phyloP scores from a whole-genome alignment of 116 monocot species.

The Zostera marina region DNA sequence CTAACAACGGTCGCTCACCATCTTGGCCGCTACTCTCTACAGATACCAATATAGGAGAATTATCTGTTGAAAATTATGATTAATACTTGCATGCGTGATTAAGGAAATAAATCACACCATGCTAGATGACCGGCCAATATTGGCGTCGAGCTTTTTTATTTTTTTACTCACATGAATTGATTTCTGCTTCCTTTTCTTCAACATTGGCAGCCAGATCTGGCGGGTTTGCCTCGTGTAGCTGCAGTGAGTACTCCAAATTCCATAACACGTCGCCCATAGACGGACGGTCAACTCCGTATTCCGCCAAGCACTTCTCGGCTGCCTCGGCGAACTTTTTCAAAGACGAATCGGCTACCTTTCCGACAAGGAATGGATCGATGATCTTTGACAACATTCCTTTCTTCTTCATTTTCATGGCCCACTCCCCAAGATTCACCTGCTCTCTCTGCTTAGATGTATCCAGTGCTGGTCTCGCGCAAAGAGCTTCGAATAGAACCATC shows the following conservation, averaged over 20 bases:
- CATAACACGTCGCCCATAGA: constrained; percentile 95
- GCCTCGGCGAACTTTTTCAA: constrained; percentile 68
- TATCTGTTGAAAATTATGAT: no score
- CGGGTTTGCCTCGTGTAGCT: constrained; percentile 55
- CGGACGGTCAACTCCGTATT: constrained; percentile 72
- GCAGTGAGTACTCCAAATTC: constrained; percentile 86
- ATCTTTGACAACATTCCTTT: constrained; percentile 56
- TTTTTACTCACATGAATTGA: no score
- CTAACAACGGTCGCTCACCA: no score
- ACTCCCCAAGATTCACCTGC: constrained; percentile 84
- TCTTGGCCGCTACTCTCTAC: no score
- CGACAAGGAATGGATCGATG: constrained; percentile 44
- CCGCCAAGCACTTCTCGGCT: constrained; percentile 82
- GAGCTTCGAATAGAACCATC: constrained; percentile 66
- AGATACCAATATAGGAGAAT: no score
- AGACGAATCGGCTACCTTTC: constrained; percentile 36
- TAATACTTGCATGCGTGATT: no score
- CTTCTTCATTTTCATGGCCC: constrained; percentile 72
- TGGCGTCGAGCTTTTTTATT: no score
- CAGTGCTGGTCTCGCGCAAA: constrained; percentile 76
- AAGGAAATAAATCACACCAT: no score
- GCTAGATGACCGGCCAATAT: no score
- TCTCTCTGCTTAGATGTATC: constrained; percentile 61
- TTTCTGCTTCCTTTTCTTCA: background rate
- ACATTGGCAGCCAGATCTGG: background rate